These are phyloP conservation scores for Benincasa hispida DNA, from an alignment of 306 rosid genomes.

Conservation along the genomic window DNA sequence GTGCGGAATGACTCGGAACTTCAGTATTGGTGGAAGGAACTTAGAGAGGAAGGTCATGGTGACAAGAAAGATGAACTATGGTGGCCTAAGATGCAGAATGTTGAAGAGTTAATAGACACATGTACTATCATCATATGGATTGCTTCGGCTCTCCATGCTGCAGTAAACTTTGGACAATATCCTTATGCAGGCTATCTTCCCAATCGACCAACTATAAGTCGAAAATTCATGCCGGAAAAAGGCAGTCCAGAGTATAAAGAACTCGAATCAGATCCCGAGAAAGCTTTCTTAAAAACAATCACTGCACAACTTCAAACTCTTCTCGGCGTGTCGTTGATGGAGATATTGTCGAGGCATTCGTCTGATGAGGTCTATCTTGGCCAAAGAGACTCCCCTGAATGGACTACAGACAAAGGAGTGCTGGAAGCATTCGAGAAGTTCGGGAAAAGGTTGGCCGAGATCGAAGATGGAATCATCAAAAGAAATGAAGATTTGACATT, in stretches of 20 bases:
- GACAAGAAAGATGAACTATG: conserved; percentile 24
- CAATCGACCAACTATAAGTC: conserved; percentile 49
- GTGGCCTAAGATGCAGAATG: conserved; percentile 5
- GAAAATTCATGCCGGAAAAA: conserved; percentile 40
- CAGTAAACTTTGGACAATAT: conserved; percentile 4
- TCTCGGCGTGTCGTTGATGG: conserved; percentile 38
- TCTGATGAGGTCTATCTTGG: conserved; percentile 2
- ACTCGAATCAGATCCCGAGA: conserved; percentile 19
- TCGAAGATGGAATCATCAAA: conserved; percentile 29
- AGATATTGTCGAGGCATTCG: conserved; percentile 40
- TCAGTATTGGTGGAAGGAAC: conserved; percentile 49
- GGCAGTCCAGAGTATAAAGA: conserved; percentile 45
- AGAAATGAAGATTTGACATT: conserved; percentile 37
- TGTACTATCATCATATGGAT: conserved; percentile 49
- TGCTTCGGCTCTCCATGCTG: conserved; percentile 22
- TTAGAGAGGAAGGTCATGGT: conserved; percentile 31
- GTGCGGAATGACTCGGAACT: conserved; percentile 39
- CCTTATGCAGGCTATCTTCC: conserved; percentile 61
- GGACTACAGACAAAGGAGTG: conserved; percentile 42
- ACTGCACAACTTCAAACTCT: conserved; percentile 24
- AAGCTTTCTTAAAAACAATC: conserved; percentile 24
- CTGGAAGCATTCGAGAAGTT: conserved; percentile 33
- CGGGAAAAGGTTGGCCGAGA: conserved; percentile 17
- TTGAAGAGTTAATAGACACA: conserved; percentile 23
- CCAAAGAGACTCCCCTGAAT: conserved; percentile 26